A percentile compares a stretch with the other conserved stretches of the same genome.
Evolutionary conservation across 257 asterid genomes (phyloP).

Genomic region (Nicotiana obtusifolia): DNA sequence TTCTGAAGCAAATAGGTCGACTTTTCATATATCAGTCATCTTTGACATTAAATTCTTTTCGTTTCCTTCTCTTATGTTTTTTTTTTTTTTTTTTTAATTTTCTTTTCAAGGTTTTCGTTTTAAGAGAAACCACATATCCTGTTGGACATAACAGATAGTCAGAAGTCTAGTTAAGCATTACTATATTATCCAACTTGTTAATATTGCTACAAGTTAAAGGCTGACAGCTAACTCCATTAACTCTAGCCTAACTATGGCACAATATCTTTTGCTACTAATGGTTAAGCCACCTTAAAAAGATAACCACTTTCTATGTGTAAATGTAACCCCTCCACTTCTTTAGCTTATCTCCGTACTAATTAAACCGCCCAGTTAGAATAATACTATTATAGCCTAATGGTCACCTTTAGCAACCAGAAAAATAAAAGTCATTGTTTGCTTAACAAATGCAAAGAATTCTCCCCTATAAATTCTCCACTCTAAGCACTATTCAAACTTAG

Average conservation of each 20-base stretch:
- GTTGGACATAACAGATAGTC: not conserved
- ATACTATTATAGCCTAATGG: not conserved
- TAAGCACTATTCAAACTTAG: too few relatives aligned
- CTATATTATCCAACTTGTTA: not conserved
- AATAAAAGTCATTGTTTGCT: not conserved
- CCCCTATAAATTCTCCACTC: not conserved
- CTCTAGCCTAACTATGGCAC: not conserved
- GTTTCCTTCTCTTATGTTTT: too few relatives aligned
- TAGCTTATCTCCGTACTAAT: not conserved
- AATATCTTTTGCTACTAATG: not conserved
- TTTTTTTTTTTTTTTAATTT: too few relatives aligned
- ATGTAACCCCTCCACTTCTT: not conserved
- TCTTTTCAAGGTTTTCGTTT: too few relatives aligned
- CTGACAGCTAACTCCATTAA: constrained; percentile 6
- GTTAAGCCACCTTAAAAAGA: not conserved
- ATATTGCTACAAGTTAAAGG: not conserved
- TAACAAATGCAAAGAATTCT: not conserved
- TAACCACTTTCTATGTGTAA: too few relatives aligned
- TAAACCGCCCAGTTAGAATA: not conserved
- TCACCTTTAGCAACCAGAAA: not conserved
- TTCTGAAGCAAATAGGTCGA: too few relatives aligned
- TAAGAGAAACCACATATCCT: too few relatives aligned
- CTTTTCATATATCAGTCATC: too few relatives aligned
- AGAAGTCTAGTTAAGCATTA: not conserved
- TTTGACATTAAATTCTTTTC: too few relatives aligned